A percentile compares a stretch with the other conserved stretches of the same genome.
phyloP scores from a whole-genome alignment of 1,284 basidiomycete species.

The Puccinia polysora region DNA sequence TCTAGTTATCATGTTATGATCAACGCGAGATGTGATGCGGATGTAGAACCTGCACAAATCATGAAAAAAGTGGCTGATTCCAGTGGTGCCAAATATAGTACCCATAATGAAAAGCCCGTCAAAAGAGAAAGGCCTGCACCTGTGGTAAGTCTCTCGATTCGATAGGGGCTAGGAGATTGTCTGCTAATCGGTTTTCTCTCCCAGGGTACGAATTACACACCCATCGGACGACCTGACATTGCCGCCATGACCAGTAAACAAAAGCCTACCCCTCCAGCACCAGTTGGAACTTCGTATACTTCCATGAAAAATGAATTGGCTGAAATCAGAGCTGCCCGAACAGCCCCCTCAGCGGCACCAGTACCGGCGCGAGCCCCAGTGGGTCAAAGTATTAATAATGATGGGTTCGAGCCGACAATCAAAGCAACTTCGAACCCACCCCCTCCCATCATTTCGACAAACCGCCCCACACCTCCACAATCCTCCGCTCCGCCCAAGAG shows the following conservation, averaged over 20 bases:
- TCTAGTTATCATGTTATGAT: slow-evolving; percentile 73
- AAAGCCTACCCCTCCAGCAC: slow-evolving; percentile 39
- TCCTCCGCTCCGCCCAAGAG: slow-evolving; percentile 53
- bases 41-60: slow-evolving; percentile 72
- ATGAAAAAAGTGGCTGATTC: slow-evolving; percentile 83
- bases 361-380: slow-evolving; percentile 56
- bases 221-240: slow-evolving; percentile 53
- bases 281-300: slow-evolving; percentile 52
- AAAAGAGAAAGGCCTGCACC: slow-evolving; percentile 49
- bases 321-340: slow-evolving; percentile 53
- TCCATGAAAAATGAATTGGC: slow-evolving; percentile 52
- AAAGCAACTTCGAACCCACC: slow-evolving; percentile 35
- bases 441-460: slow-evolving; percentile 17
- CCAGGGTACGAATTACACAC: slow-evolving; percentile 49
- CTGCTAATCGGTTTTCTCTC: slow-evolving; percentile 44
- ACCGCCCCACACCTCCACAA: slow-evolving; percentile 50
- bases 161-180: slow-evolving; percentile 61
- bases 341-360: slow-evolving; percentile 46
- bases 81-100: slow-evolving; percentile 84
- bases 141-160: slow-evolving; percentile 62
- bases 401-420: slow-evolving; percentile 39
- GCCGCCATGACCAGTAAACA: slow-evolving; percentile 45
- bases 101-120: slow-evolving; percentile 56
- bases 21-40: slow-evolving; percentile 81
- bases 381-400: slow-evolving; percentile 45